Base-by-base conservation (phyloP, 331 rosid genomes). In the Acacia pycnantha region DNA sequence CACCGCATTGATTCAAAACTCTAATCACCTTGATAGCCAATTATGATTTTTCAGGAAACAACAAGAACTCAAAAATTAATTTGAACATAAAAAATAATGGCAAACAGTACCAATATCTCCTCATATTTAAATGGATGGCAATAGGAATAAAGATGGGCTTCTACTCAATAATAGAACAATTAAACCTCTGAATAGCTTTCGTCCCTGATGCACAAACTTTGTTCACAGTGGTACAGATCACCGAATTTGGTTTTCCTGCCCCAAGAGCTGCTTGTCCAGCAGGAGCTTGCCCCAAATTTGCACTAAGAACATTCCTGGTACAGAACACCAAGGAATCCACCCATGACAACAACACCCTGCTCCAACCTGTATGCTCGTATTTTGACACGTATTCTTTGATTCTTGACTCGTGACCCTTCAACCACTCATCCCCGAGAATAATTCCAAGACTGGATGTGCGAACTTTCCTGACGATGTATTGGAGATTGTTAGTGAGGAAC, bases 171-270 rank as follows among this genome's bases (percentile, higher is more conserved):
- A n/a, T n/a, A n/a, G n/a, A n/a, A n/a, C n/a, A n/a, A n/a, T n/a
- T n/a, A n/a, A n/a, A n/a, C n/a, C n/a, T n/a, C n/a, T n/a, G n/a
- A n/a, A n/a, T n/a, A n/a, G n/a, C 98, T 91, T 96, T 96, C 97
- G 94, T 88, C 80, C 99, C 99, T 18, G 99, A 96, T 54, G 99
- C 99, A 85, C 99, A 96, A 72, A 96, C 99, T 90, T 96, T 96
- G 88, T 96, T 96, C 77, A 96, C 87, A 29, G 99, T 92, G 76
- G 98, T 91, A 82, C 97, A 92, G 81, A 91, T 10, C 50, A 96
- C 99, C 15, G 98, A 81, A 78, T 91, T 87, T 9, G 98, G 90
- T 76, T 94, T 82, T 90, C 98, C 99, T 78, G 99, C 98, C 78
- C 98, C 98, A 37, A 96, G 58, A 70, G 99, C 98, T 85, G 99